Conservation (phyloP, 2,329 filamentous ascomycete species). For the Thelonectria blattea region DNA sequence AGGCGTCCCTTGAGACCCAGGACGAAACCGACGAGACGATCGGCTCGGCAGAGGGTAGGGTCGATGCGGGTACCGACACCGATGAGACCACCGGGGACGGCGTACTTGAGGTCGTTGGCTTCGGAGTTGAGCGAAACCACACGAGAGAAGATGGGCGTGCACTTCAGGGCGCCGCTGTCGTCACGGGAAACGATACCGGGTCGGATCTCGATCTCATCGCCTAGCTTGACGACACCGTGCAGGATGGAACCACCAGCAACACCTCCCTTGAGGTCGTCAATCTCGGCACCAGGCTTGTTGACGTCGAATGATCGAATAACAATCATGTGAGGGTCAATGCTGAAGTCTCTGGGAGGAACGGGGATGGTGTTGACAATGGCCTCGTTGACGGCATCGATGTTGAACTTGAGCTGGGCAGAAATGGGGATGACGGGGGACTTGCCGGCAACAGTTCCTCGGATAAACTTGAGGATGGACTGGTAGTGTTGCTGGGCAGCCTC, state of each 20-base stretch:
- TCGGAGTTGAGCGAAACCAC: constrained; percentile 96
- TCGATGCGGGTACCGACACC: constrained; percentile 98
- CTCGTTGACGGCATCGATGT: constrained; percentile 98
- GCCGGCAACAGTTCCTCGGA: constrained; percentile 94
- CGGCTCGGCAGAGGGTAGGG: constrained; percentile 95
- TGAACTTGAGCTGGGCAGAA: constrained; percentile 97
- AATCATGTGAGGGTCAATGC: constrained; percentile 94
- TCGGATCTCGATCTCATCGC: constrained; percentile 97
- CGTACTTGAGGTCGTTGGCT: constrained; percentile 98
- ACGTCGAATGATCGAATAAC: constrained; percentile 99
- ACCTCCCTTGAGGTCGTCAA: constrained; percentile 97
- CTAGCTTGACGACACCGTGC: constrained; percentile 94
- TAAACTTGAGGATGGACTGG: constrained; percentile 97
- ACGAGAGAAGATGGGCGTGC: constrained; percentile 95
- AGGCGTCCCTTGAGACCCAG: constrained; percentile 92
- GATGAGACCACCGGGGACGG: constrained; percentile 95
- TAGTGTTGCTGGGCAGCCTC: constrained; percentile 93
- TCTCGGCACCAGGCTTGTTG: constrained; percentile 99
- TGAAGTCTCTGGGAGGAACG: constrained; percentile 89
- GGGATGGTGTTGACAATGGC: constrained; percentile 95
- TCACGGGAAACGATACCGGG: constrained; percentile 98
- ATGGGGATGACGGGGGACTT: constrained; percentile 96
- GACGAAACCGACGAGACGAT: constrained; percentile 98
- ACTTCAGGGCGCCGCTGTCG: constrained; percentile 90
- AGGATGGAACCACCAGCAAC: constrained; percentile 97